Base-by-base conservation (phyloP, 352 stramenopile genomes). In the Globisporangium apiculatum region DNA sequence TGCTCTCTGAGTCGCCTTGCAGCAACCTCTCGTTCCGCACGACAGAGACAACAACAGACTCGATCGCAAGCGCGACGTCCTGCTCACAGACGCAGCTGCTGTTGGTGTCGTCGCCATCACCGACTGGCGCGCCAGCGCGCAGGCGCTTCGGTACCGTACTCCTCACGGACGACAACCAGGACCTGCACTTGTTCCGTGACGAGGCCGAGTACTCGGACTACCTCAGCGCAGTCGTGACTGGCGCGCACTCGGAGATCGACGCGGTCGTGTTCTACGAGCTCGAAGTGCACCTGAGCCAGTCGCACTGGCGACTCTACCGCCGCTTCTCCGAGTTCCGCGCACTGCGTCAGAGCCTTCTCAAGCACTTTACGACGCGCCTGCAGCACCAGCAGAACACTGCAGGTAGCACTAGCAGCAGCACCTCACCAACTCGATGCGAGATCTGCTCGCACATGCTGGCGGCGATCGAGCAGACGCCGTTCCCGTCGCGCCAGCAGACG, bases 191-290 rank as follows among this genome's bases (percentile, higher is more conserved):
- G 9, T 86, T 89, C 54, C 79, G 76, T 2, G 79, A 89, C 43
- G 76, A 91, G 55, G 79, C 82, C 24, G 82, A 91, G 63, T 91
- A 91, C 64, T 91, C 82, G 40, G 82, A 91, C 56, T 89, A 91
- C 67, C 58, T 91, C 51, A 67, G 64, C 7, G 72, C 74, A 37
- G 47, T 61, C 7, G 43, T 87, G 46, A 85, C 73, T 0, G 67
- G 74, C 4, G 55, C 72, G 5, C 81, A 88, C 57, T 53, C 69
- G 11, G 68, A 87, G 48, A 62, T 73, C 35, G 72, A 89, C 49
- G 65, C 69, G 10, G 72, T 88, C 15, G 74, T 89, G 11, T 86
- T 78, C 47, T 91, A 91, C 46, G 65, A 82, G 40, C n/a, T 91
- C 18, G 72, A 89, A 54, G 65, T 88, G 11, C 76, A 83, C 58